Base-by-base conservation (phyloP, 805 yeast species). In the Saccharomycopsis vini region DNA sequence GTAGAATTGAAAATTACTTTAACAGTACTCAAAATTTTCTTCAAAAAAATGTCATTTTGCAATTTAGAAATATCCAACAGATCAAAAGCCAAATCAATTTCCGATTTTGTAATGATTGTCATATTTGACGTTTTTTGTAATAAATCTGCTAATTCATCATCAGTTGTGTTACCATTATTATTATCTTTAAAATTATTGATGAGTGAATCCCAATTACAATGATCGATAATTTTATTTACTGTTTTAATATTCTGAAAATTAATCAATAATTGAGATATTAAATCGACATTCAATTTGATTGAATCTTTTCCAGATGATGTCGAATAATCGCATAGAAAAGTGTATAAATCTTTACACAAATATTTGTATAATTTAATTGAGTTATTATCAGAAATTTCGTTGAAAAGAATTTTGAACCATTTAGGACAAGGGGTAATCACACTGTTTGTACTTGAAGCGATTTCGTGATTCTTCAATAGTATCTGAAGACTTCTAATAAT, bases 301-400 rank as follows among this genome's bases (percentile, higher is more conserved):
- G 29, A 9, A 26, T 9, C 29, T 26, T 26, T 26, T 26, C 29
- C 29, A 26, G n/a, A n/a, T n/a, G n/a, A n/a, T n/a, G n/a, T n/a
- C n/a, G n/a, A n/a, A n/a, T n/a, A n/a, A n/a, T n/a, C n/a, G n/a
- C n/a, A n/a, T n/a, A n/a, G n/a, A n/a, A n/a, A n/a, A n/a, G n/a
- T n/a, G n/a, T 38, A 28, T 16, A 38, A 38, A 38, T 39, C 43
- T 19, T 13, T 20, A 15, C 29, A 5, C 7, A 39, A 6, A 28
- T 39, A 39, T 15, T 28, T 24, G 22, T 39, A 39, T 12, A 31
- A 4, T 38, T 18, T 40, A 7, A 16, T 5, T 9, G 22, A 18
- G 24, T 37, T 20, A 28, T 12, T 32, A 32, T n/a, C n/a, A 10
- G 36, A 10, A n/a, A 32, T 18, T 10, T 32, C 36, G n/a, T 12